Evolutionary conservation across 2,329 filamentous ascomycete species (phyloP), one percentile per base, ranked within the genome.

Genomic region (Calonectria pteridis): DNA sequence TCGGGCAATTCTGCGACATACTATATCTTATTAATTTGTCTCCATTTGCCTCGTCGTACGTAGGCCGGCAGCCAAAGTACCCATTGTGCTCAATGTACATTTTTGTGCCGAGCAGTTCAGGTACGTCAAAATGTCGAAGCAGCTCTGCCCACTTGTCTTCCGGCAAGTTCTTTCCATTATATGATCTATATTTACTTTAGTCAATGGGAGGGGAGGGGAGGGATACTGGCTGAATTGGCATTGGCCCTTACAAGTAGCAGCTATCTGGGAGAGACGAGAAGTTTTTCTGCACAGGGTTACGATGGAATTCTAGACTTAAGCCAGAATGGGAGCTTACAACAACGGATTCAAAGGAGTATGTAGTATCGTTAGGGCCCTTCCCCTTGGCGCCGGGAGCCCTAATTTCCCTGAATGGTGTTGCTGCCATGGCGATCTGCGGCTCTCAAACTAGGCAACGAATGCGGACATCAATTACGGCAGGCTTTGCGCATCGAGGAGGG

Each of bases 11-110:
- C 35, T n/a, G 18, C 26, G n/a, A 68, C 66, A n/a, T 62, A 69
- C 67, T 69, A 13, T 62, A 50, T 9, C 35, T 69, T n/a, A 16
- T 37, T 29, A 69, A 29, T 13, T 49, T 35, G 13, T 62, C 28
- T 7, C 3, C 37, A 7, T 53, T 55, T 31, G 35, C 5, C 33
- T 62, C 43, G 6, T 69, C 40, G n/a, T 69, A 69, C 6, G 40
- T 35, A 2, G 67, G 53, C 53, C 53, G 67, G n/a, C 67, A 69
- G n/a, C 67, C 67, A 33, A 69, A 69, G 55, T 69, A 69, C 16
- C 67, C 67, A 29, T 69, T 69, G 31, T 69, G 67, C 2, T 50
- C 31, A 16, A 62, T n/a, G 37, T 49, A 69, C 23, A 33, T 51
- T 43, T 69, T 62, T 16, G 53, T 28, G 40, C 37, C 23, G 4